These are phyloP conservation scores for Boletus hoseneyae DNA, from an alignment of 1,284 basidiomycete genomes.

Conservation along the genomic window DNA sequence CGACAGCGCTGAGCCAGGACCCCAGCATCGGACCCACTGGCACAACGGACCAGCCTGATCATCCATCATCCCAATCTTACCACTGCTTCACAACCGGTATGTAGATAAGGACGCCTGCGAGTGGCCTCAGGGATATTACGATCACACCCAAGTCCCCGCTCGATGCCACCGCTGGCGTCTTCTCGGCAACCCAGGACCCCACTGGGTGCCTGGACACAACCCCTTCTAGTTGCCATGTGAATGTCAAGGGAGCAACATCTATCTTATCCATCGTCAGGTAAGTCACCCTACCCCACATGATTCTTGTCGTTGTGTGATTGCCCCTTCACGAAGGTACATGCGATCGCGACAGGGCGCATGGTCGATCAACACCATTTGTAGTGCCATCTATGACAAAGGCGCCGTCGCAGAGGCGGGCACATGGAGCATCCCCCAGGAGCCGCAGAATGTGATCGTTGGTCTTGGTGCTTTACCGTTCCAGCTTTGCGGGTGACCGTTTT, in stretches of 20 bases:
- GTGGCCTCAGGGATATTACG: constrained; percentile 53
- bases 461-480: constrained; percentile 31
- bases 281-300: too few species aligned
- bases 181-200: too few species aligned
- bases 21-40: too few species aligned
- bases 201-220: too few species aligned
- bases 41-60: constrained; percentile 1
- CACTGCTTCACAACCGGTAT: too few species aligned
- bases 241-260: constrained; percentile 50
- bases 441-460: constrained; percentile 79
- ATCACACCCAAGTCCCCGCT: constrained; percentile 40
- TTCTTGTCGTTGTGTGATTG: too few species aligned
- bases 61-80: not conserved
- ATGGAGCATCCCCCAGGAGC: constrained; percentile 74
- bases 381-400: constrained; percentile 85
- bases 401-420: constrained; percentile 80
- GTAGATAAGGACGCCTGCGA: too few species aligned
- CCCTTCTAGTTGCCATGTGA: constrained; percentile 29
- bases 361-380: constrained; percentile 92
- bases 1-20: too few species aligned
- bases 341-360: constrained; percentile 73
- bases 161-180: too few species aligned
- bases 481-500: not conserved
- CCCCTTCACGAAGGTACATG: too few species aligned
- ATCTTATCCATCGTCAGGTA: constrained; percentile 56